Evolutionary conservation across 768 basidiomycete genomes (phyloP).

Genomic region (Rhodosporidiobolus odoratus): DNA sequence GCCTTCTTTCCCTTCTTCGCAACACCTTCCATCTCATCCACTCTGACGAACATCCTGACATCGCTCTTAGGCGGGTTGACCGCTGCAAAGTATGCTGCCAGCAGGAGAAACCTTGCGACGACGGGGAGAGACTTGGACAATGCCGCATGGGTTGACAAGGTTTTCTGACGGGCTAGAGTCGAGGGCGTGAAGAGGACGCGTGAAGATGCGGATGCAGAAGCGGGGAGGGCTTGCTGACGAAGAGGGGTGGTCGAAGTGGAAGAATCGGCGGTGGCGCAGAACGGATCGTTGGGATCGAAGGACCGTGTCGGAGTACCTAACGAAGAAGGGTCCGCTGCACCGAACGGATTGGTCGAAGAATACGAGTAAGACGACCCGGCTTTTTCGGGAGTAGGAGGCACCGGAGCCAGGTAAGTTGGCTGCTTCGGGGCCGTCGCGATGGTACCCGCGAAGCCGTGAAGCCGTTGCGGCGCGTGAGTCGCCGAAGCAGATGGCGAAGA

Average conservation of each 20-base stretch:
- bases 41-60: constrained; percentile 46
- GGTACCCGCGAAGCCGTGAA: constrained; percentile 17
- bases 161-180: not conserved
- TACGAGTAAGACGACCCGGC: too few species aligned
- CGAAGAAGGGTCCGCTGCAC: not conserved
- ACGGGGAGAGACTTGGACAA: constrained; percentile 27
- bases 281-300: not conserved
- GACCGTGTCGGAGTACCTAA: not conserved
- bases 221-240: not conserved
- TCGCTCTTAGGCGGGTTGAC: constrained; percentile 47
- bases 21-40: constrained; percentile 39
- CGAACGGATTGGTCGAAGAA: too few species aligned
- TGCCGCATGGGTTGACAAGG: not conserved
- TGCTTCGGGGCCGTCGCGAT: constrained; percentile 7
- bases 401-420: constrained; percentile 7
- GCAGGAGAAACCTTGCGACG: constrained; percentile 43
- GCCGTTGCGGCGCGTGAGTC: not conserved
- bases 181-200: not conserved
- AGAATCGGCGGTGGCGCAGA: not conserved
- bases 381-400: not conserved
- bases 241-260: not conserved
- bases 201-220: not conserved
- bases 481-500: not conserved
- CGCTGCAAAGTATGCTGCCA: constrained; percentile 47
- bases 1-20: constrained; percentile 18